Evolutionary conservation across 2,329 filamentous ascomycete genomes (phyloP).

Genomic region (Bipolaris gigantea): DNA sequence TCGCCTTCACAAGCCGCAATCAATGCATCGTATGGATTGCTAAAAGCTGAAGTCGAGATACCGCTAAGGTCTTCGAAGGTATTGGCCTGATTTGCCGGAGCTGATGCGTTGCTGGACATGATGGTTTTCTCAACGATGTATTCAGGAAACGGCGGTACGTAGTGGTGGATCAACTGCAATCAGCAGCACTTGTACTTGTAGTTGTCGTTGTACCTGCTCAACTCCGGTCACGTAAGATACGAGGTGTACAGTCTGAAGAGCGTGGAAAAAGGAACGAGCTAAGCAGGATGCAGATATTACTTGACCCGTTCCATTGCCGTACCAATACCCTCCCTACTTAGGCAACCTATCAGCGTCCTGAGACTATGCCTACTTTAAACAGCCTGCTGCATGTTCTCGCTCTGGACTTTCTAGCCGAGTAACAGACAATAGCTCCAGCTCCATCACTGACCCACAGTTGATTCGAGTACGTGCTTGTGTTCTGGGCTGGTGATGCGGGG

Average conservation of each 20-base stretch:
- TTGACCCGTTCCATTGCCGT: no score
- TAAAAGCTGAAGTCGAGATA: conserved; percentile 44
- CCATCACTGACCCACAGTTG: neutral
- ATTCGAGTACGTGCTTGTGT: neutral
- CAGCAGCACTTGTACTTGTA: neutral
- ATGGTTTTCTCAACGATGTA: neutral
- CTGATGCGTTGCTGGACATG: conserved; percentile 20
- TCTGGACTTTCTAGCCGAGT: neutral
- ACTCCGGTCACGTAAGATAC: neutral
- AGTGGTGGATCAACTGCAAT: neutral
- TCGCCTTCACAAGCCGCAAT: conserved; percentile 69
- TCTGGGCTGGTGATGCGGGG: neutral
- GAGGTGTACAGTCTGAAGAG: neutral
- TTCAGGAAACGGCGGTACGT: neutral
- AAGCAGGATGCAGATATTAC: neutral
- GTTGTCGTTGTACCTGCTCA: neutral
- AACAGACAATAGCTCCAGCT: neutral
- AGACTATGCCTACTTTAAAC: neutral
- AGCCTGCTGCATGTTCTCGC: neutral
- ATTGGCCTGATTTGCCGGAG: conserved; percentile 22
- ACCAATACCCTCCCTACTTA: conserved; percentile 2
- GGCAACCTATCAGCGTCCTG: conserved; percentile 6
- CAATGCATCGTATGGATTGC: conserved; percentile 77
- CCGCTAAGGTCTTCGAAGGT: conserved; percentile 48
- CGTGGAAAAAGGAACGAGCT: neutral